Base-by-base conservation (phyloP, 257 asterid genomes). In the Lycium barbarum region DNA sequence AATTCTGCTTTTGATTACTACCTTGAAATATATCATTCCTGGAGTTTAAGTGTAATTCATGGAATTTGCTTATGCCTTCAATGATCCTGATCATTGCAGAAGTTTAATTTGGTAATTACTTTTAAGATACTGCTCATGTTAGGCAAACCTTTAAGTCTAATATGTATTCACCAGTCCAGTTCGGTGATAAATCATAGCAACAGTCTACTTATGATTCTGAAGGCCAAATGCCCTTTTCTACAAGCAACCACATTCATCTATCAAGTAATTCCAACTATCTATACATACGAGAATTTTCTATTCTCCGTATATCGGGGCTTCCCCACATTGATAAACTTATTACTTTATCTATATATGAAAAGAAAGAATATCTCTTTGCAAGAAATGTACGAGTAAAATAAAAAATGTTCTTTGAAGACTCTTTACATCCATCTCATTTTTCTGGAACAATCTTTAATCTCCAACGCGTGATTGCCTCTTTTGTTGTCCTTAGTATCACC, bases 41-140 rank as follows among this genome's bases (percentile, higher is more conserved):
- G 72, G 45, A 12, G 18, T 65, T 65, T 26, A 11, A 65, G 71
- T 26, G 17, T 65, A 65, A 65, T 26, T 65, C 47, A 14, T 67
- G 74, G 72, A 67, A 67, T 35, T n/a, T 10, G 74, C 49, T 67
- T 67, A 67, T 67, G 74, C 49, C 74, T 67, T 67, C 74, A 67
- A 47, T 67, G 74, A 67, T 67, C 74, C 74, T 67, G 47, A 35
- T 67, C 74, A 67, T 35, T 35, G 10, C 12, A 35, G 74, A 33
- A 14, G 47, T 67, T 35, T 36, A 35, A 35, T 67, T 67, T 67
- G 74, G 74, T 67, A 6, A 35, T 35, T 65, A 12, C 72, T 65
- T 65, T 65, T 15, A 65, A 33, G 72, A 65, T 33, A 33, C 72
- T 65, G 43, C 26, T 65, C 72, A 33, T 65, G n/a, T 26, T 65